Evolutionary conservation across 345 rosid species (phyloP).

Genomic region (Pistacia vera): DNA sequence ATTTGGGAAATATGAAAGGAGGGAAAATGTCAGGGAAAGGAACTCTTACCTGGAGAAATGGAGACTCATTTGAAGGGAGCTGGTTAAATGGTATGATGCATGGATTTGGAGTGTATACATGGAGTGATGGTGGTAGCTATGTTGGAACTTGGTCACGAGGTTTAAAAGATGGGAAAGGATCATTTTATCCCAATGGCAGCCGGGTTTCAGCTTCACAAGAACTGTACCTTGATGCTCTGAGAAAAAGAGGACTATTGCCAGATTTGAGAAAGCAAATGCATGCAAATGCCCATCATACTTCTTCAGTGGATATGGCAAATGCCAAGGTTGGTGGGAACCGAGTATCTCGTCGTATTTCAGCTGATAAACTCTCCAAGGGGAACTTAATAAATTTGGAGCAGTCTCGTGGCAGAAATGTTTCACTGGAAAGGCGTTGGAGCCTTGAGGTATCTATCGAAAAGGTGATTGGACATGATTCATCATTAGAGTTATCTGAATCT

Average conservation of each 20-base stretch:
- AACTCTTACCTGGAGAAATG: conserved; percentile 79
- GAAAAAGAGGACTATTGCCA: conserved; percentile 87
- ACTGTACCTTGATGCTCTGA: conserved; percentile 72
- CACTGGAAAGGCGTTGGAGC: conserved; percentile 96
- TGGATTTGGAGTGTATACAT: conserved; percentile 91
- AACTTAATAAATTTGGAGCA: conserved; percentile 78
- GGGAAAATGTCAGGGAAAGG: conserved; percentile 99
- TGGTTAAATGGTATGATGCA: conserved; percentile 96
- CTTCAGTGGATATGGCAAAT: conserved; percentile 66
- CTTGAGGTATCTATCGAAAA: conserved; percentile 97
- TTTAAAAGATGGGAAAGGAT: conserved; percentile 94
- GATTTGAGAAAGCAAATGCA: conserved; percentile 74
- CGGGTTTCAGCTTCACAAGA: conserved; percentile 72
- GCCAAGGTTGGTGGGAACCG: conserved; percentile 51
- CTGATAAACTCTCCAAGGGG: conserved; percentile 62
- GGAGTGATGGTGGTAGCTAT: conserved; percentile 88
- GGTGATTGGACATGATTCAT: conserved; percentile 81
- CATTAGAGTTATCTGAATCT: conserved; percentile 52
- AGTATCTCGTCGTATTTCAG: conserved; percentile 37
- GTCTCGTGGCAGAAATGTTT: conserved; percentile 66
- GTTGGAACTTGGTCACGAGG: conserved; percentile 96
- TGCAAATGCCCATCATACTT: conserved; percentile 57
- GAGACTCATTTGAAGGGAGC: conserved; percentile 89
- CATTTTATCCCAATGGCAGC: conserved; percentile 86
- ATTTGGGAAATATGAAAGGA: conserved; percentile 85